These are phyloP conservation scores for Tuber calosporum DNA, from an alignment of 495 filamentous ascomycete genomes.

Conservation along the genomic window DNA sequence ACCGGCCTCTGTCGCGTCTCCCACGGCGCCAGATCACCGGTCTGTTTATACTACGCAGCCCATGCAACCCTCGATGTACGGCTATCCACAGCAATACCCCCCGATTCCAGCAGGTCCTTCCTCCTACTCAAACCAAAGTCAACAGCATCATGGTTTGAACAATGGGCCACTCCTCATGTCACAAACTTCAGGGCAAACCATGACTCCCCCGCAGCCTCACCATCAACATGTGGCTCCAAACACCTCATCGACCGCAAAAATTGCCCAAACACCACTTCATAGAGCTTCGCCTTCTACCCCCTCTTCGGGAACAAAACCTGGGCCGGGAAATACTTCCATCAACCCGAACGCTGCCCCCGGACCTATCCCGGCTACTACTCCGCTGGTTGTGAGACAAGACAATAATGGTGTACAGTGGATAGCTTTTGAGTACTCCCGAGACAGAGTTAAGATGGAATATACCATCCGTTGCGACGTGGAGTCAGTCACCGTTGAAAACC, in stretches of 20 bases:
- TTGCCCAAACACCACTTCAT: conserved; percentile 48
- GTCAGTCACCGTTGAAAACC: conserved; percentile 81
- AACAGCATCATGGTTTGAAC: conserved; percentile 58
- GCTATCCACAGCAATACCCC: conserved; percentile 65
- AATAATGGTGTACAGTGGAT: conserved; percentile 98
- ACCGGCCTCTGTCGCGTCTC: conserved; percentile 88
- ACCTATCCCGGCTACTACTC: conserved; percentile 95
- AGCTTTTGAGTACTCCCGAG: conserved; percentile 94
- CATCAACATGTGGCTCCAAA: conserved; percentile 56
- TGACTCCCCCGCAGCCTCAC: conserved; percentile 53
- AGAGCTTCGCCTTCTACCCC: conserved; percentile 43
- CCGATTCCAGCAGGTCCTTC: conserved; percentile 60
- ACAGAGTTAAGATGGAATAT: conserved; percentile 98
- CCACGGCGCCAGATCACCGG: conserved; percentile 78
- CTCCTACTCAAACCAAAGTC: conserved; percentile 70
- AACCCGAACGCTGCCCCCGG: conserved; percentile 92
- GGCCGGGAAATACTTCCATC: conserved; percentile 49
- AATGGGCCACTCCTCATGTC: conserved; percentile 61
- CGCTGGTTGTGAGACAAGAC: conserved; percentile 88
- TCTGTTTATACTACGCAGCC: conserved; percentile 74
- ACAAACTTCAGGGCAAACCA: conserved; percentile 56
- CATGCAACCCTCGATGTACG: conserved; percentile 69
- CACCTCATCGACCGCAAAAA: conserved; percentile 49
- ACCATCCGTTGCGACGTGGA: conserved; percentile 97
- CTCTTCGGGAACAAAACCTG: conserved; percentile 47